These are phyloP conservation scores for Amphicarpaea edgeworthii DNA, from an alignment of 306 rosid species.

Conservation along the genomic window DNA sequence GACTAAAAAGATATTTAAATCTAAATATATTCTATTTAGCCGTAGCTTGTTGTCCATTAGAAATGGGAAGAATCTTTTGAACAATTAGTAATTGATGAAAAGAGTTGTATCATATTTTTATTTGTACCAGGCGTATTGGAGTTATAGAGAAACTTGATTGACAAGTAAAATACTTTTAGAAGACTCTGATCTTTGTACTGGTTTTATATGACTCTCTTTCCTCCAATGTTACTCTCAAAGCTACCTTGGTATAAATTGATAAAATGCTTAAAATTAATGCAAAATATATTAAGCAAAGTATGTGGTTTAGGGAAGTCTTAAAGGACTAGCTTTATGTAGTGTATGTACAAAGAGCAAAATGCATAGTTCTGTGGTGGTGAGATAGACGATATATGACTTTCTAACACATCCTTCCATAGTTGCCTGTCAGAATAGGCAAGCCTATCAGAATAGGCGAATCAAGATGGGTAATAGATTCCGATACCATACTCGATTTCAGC, in stretches of 20 bases:
- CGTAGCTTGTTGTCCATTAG: background rate
- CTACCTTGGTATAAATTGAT: background rate
- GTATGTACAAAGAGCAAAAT: background rate
- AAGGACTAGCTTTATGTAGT: background rate
- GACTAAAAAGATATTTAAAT: too few relatives aligned
- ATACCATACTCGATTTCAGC: too few relatives aligned
- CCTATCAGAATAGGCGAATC: too few relatives aligned
- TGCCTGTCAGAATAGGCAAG: too few relatives aligned
- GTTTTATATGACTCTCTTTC: background rate
- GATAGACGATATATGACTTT: too few relatives aligned
- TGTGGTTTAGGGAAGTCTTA: background rate
- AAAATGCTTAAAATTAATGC: background rate
- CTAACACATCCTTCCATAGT: too few relatives aligned
- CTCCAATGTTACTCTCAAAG: constrained; percentile 15
- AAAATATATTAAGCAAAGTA: background rate
- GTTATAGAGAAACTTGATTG: constrained; percentile 4
- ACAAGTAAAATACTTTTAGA: background rate
- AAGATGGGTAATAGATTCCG: too few relatives aligned
- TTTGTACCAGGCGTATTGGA: background rate
- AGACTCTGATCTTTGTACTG: background rate
- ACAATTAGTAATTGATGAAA: constrained; percentile 5
- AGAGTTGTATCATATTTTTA: background rate
- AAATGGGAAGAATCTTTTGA: background rate
- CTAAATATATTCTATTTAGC: too few relatives aligned
- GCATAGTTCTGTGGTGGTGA: background rate